Percentiles rank a stretch among this genome's conserved stretches.
phyloP scores from a whole-genome alignment of 106 monocot species.

The Allium sativum region DNA sequence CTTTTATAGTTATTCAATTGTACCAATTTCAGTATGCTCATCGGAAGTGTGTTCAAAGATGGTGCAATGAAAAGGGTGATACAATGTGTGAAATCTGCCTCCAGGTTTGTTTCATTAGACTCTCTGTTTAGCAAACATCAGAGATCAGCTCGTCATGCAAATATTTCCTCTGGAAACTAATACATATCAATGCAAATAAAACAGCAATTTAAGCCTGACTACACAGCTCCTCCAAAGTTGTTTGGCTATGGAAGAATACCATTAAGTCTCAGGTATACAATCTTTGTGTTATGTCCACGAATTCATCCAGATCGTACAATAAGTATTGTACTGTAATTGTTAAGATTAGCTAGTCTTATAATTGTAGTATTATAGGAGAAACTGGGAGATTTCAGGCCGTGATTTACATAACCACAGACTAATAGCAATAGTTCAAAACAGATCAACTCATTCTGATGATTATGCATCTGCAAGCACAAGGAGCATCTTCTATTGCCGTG shows the following conservation, averaged over 20 bases:
- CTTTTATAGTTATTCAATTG: neutral
- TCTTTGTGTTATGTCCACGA: neutral
- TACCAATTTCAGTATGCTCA: conserved; percentile 57
- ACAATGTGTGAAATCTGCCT: conserved; percentile 76
- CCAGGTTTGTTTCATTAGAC: conserved; percentile 28
- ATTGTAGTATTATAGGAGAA: conserved; percentile 29
- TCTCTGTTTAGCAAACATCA: neutral
- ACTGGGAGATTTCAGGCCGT: conserved; percentile 41
- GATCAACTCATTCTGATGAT: conserved; percentile 23
- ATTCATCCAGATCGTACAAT: no score
- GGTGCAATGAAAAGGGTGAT: conserved; percentile 85
- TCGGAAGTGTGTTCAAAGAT: conserved; percentile 69
- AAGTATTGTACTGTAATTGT: no score
- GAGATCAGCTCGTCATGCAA: no score
- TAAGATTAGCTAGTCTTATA: no score
- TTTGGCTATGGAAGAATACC: conserved; percentile 44
- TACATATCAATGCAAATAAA: no score
- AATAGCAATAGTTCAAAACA: conserved; percentile 26
- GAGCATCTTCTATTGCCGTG: conserved; percentile 44
- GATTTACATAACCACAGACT: conserved; percentile 29
- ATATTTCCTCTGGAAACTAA: no score
- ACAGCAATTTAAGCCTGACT: conserved; percentile 72
- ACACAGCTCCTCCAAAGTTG: conserved; percentile 48
- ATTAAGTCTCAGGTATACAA: conserved; percentile 49
- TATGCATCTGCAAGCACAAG: conserved; percentile 25